These are phyloP conservation scores for Penicillium sp. DNA, from an alignment of 2,329 filamentous ascomycete species.

Conservation along the genomic window DNA sequence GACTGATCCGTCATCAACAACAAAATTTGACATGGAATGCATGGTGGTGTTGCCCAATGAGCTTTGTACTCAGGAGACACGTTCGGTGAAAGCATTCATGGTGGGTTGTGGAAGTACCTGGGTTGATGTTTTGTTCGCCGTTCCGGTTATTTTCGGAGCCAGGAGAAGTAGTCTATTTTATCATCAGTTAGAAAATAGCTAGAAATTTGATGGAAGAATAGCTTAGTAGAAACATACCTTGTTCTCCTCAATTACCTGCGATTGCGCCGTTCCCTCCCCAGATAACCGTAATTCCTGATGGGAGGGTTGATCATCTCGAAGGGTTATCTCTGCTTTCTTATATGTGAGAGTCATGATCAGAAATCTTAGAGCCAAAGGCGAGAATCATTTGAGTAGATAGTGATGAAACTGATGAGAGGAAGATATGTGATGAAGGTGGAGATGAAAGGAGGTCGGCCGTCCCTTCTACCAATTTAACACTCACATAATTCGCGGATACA, in stretches of 20 bases:
- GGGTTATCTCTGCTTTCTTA: not conserved
- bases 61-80: not conserved
- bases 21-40: not conserved
- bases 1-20: not conserved
- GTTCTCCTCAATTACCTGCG: not conserved
- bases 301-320: not conserved
- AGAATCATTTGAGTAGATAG: not conserved
- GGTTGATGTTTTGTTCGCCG: not conserved
- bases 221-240: not conserved
- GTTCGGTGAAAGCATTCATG: not conserved
- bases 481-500: not conserved
- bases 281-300: not conserved
- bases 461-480: slow-evolving; percentile 1
- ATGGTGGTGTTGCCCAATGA: not conserved
- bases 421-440: not conserved
- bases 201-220: not conserved
- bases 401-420: not conserved
- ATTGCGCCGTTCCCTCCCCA: not conserved
- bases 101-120: not conserved
- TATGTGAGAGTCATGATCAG: not conserved
- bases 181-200: not conserved
- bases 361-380: not conserved
- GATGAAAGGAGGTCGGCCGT: not conserved
- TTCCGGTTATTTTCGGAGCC: not conserved
- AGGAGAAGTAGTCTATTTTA: not conserved